phyloP scores from a whole-genome alignment of 352 stramenopile species.

The Phytophthora boehmeriae region DNA sequence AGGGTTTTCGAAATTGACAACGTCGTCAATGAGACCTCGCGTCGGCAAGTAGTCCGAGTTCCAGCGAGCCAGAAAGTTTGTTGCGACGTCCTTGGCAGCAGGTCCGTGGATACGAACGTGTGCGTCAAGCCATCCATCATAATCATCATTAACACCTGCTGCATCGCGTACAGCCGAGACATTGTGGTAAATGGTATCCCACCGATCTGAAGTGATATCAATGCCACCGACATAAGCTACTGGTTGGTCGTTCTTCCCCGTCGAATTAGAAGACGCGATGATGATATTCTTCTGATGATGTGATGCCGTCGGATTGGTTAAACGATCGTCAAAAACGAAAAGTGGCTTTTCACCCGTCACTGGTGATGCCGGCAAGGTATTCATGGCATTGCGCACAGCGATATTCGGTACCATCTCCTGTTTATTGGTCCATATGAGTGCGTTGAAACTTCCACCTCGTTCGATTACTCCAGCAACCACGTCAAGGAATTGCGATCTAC shows the following conservation, averaged over 20 bases:
- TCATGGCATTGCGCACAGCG: conserved; percentile 38
- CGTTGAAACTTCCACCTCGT: conserved; percentile 36
- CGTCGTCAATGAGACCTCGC: conserved; percentile 24
- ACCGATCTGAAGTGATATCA: conserved; percentile 49
- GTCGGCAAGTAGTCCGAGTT: conserved; percentile 25
- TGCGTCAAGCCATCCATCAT: conserved; percentile 52
- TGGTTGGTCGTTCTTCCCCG: conserved; percentile 2
- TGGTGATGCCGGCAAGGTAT: conserved; percentile 12
- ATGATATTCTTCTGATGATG: conserved; percentile 52
- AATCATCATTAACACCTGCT: conserved; percentile 30
- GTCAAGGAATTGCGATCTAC: conserved; percentile 29
- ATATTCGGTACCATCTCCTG: conserved; percentile 40
- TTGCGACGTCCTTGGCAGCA: conserved; percentile 40
- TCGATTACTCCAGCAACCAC: conserved; percentile 27
- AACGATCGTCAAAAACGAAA: conserved; percentile 51
- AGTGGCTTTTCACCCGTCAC: conserved; percentile 7
- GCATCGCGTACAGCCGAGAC: conserved; percentile 27
- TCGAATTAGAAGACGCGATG: background rate
- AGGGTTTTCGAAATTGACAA: conserved; percentile 39
- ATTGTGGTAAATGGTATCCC: conserved; percentile 51
- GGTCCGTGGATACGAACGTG: conserved; percentile 40
- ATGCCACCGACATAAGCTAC: conserved; percentile 50
- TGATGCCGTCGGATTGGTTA: conserved; percentile 27
- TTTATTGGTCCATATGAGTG: conserved; percentile 52
- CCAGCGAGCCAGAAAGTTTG: conserved; percentile 49